Evolutionary conservation across 352 stramenopile genomes (phyloP).

Genomic region (Hyaloperonospora brassicae): DNA sequence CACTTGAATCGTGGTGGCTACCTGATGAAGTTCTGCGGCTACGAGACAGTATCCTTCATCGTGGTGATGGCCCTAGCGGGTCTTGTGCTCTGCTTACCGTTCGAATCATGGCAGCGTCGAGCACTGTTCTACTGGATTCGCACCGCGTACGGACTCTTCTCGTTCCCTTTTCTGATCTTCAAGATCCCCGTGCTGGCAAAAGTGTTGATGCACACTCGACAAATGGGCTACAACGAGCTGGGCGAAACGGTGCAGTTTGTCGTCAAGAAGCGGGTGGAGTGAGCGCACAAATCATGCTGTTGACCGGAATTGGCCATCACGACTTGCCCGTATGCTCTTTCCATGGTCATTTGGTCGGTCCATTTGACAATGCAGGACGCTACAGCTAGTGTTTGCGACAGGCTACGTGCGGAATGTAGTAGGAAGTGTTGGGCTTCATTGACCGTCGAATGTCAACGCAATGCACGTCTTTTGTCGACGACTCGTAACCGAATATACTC

Average conservation of each 20-base stretch:
- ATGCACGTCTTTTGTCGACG: no score
- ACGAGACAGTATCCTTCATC: constrained; percentile 76
- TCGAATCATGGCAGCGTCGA: constrained; percentile 70
- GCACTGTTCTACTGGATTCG: constrained; percentile 85
- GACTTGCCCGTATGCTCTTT: no score
- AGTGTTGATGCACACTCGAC: constrained; percentile 73
- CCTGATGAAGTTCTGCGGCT: constrained; percentile 80
- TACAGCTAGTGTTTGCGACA: no score
- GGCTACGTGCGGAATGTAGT: no score
- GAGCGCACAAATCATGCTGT: constrained; percentile 6
- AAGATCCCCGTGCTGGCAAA: constrained; percentile 81
- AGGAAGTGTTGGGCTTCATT: no score
- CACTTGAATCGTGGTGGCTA: constrained; percentile 77
- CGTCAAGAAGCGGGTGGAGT: constrained; percentile 30
- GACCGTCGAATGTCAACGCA: no score
- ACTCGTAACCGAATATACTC: no score
- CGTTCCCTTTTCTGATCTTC: constrained; percentile 82
- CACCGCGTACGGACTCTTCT: constrained; percentile 77
- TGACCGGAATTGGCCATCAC: no score
- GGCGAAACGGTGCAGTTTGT: constrained; percentile 62
- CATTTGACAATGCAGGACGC: no score
- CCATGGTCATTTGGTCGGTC: no score
- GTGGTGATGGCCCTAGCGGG: constrained; percentile 57
- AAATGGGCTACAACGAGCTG: constrained; percentile 79
- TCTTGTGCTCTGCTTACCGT: constrained; percentile 57